Percentiles rank a stretch among this genome's conserved stretches.
Conservation (phyloP, 2,329 filamentous ascomycete species). For the Cercospora berteroae region DNA sequence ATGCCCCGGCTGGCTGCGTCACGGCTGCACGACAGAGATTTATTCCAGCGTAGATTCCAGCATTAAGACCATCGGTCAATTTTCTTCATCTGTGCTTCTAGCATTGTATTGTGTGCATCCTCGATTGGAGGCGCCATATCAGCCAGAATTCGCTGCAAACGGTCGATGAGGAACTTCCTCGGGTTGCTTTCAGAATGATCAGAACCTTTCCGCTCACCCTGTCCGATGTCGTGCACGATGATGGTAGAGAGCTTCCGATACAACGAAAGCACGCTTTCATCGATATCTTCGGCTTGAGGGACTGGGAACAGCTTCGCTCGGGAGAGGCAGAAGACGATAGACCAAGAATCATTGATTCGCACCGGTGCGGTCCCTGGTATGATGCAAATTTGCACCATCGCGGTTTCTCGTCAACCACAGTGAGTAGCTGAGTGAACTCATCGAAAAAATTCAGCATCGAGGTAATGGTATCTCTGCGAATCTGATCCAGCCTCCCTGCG, state of each 20-base stretch:
- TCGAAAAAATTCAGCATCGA: slow-evolving; percentile 16
- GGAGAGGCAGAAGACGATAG: slow-evolving; percentile 39
- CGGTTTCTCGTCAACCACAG: slow-evolving; percentile 18
- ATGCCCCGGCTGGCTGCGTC: too few relatives aligned
- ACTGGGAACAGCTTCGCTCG: slow-evolving; percentile 38
- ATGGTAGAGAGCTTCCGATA: slow-evolving; percentile 14
- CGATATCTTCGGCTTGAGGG: background rate
- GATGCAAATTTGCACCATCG: slow-evolving; percentile 39
- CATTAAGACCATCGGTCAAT: background rate
- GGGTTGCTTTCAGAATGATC: slow-evolving; percentile 20
- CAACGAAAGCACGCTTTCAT: slow-evolving; percentile 12
- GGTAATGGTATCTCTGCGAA: background rate
- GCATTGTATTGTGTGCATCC: background rate
- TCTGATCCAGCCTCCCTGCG: background rate
- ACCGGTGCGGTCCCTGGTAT: slow-evolving; percentile 40
- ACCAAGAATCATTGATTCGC: slow-evolving; percentile 43
- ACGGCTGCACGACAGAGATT: too few relatives aligned
- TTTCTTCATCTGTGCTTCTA: background rate
- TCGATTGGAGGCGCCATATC: slow-evolving; percentile 2
- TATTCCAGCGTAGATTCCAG: background rate
- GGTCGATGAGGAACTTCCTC: slow-evolving; percentile 16
- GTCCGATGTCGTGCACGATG: slow-evolving; percentile 22
- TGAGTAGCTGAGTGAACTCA: slow-evolving; percentile 10
- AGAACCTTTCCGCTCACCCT: slow-evolving; percentile 10
- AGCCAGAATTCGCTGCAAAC: slow-evolving; percentile 19